These are phyloP conservation scores for Hymenoscyphus infarciens DNA, from an alignment of 2,329 filamentous ascomycete species.

Conservation along the genomic window DNA sequence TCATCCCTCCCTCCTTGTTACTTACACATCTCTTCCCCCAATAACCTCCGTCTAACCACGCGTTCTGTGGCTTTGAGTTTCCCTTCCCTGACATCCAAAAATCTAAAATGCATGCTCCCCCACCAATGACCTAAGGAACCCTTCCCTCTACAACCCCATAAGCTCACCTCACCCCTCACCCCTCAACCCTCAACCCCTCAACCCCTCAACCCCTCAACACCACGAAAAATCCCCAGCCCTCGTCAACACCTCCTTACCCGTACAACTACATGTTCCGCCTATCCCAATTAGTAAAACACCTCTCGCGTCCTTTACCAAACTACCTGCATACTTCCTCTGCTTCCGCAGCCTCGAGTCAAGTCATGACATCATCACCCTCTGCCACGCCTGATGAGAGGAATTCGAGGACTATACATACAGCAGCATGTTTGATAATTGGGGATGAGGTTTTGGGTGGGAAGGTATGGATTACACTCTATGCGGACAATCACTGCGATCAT, in stretches of 20 bases:
- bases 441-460: constrained; percentile 95
- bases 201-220: too few relatives aligned
- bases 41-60: not conserved
- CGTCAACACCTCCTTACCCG: not conserved
- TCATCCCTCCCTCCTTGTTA: not conserved
- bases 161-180: not conserved
- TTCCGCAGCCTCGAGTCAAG: constrained; percentile 24
- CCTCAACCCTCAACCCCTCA: too few relatives aligned
- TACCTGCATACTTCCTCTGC: constrained; percentile 44
- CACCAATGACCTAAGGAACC: not conserved
- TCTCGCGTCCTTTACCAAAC: constrained; percentile 60
- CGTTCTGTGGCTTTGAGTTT: not conserved
- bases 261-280: constrained; percentile 67
- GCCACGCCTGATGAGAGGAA: constrained; percentile 51
- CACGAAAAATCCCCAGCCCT: too few relatives aligned
- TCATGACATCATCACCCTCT: constrained; percentile 45
- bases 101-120: too few relatives aligned
- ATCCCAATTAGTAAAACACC: constrained; percentile 68
- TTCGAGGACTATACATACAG: constrained; percentile 75
- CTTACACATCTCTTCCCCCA: not conserved
- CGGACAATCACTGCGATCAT: not conserved
- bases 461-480: constrained; percentile 49
- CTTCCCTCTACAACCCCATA: not conserved
- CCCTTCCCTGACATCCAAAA: not conserved
- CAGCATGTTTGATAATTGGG: constrained; percentile 92